A percentile compares a stretch with the other conserved stretches of the same genome.
Evolutionary conservation across 768 basidiomycete species (phyloP).

Genomic region (Termitomyces sp.): DNA sequence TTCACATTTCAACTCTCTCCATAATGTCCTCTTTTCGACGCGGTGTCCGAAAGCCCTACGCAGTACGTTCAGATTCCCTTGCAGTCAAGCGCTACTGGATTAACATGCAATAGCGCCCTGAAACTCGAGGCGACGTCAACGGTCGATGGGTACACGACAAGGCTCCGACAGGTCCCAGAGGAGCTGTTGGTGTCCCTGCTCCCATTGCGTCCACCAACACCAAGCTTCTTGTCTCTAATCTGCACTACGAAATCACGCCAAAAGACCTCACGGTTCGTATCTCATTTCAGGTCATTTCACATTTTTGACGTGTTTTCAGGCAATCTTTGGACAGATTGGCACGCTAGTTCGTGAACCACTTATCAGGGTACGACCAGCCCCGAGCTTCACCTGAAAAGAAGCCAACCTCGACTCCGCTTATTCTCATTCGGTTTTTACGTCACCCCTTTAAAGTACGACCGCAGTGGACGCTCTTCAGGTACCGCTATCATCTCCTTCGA

Average conservation of each 20-base stretch:
- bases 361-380: conserved; percentile 89
- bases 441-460: conserved; percentile 75
- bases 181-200: conserved; percentile 18
- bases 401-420: conserved; percentile 42
- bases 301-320: conserved; percentile 32
- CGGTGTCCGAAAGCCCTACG: neutral
- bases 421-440: conserved; percentile 27
- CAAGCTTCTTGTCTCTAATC: conserved; percentile 74
- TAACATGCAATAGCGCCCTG: neutral
- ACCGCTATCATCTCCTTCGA: conserved; percentile 78
- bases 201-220: conserved; percentile 33
- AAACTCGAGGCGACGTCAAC: conserved; percentile 40
- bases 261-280: conserved; percentile 79
- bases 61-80: neutral
- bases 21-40: conserved; percentile 4
- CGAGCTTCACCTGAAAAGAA: conserved; percentile 58
- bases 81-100: neutral
- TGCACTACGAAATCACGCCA: conserved; percentile 89
- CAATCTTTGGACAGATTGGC: conserved; percentile 89
- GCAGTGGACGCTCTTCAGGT: conserved; percentile 89
- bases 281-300: conserved; percentile 1
- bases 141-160: conserved; percentile 77
- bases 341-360: conserved; percentile 88
- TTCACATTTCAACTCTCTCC: conserved; percentile 1
- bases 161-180: conserved; percentile 43